A percentile compares a stretch with the other conserved stretches of the same genome.
Evolutionary conservation across 2,329 filamentous ascomycete genomes (phyloP).

Genomic region (Trichoderma aggressivum): DNA sequence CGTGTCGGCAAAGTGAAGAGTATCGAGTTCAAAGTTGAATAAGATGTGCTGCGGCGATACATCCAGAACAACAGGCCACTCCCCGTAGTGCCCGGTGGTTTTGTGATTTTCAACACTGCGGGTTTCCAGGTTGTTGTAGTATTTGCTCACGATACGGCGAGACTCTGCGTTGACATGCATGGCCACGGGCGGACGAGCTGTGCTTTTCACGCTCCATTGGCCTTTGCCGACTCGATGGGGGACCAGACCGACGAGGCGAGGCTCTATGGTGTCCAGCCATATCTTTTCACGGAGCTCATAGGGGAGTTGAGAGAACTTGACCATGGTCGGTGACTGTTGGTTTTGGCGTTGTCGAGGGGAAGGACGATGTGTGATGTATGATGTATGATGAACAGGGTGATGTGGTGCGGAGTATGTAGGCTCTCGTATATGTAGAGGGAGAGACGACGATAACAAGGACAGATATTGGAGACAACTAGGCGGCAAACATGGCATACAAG

Average conservation of each 20-base stretch:
- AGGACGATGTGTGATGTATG: not conserved
- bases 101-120: not conserved
- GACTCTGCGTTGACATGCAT: not conserved
- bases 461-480: not conserved
- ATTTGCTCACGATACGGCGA: not conserved
- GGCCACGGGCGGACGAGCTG: not conserved
- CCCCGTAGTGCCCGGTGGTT: not conserved
- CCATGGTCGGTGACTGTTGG: not conserved
- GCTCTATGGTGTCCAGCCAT: conserved; percentile 8
- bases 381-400: not conserved
- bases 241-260: not conserved
- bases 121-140: not conserved
- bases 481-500: not conserved
- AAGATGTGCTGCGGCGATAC: not conserved
- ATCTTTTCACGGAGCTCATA: conserved; percentile 11
- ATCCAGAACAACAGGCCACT: conserved; percentile 1
- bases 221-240: not conserved
- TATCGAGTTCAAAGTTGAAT: conserved; percentile 14
- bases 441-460: not conserved
- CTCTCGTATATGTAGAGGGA: not conserved
- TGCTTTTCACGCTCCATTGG: conserved; percentile 1
- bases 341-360: not conserved
- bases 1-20: conserved; percentile 9
- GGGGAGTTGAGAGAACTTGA: not conserved
- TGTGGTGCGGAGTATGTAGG: not conserved